phyloP scores from a whole-genome alignment of 2,329 filamentous ascomycete species.

The Pezicula radicicola region DNA sequence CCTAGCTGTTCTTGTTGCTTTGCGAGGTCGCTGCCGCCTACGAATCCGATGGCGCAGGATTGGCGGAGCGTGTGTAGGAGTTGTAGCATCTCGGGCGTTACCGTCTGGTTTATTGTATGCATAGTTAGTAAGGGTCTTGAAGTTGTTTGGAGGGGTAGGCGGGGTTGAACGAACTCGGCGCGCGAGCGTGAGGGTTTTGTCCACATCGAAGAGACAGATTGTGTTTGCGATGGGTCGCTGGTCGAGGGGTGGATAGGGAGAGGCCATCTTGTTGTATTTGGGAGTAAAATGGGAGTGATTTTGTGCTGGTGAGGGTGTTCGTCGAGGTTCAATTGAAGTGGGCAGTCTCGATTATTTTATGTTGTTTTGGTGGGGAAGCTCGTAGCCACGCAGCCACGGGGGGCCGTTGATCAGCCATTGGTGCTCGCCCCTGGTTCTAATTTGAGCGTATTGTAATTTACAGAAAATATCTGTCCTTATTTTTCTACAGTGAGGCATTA shows the following conservation, averaged over 20 bases:
- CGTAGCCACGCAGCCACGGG: too few species aligned
- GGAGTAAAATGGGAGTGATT: neutral
- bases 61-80: slow-evolving; percentile 78
- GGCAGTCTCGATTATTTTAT: too few species aligned
- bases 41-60: slow-evolving; percentile 86
- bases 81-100: slow-evolving; percentile 77
- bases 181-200: slow-evolving; percentile 84
- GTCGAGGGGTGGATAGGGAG: slow-evolving; percentile 62
- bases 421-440: too few species aligned
- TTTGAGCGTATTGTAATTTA: too few species aligned
- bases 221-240: slow-evolving; percentile 89
- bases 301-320: neutral
- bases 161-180: slow-evolving; percentile 58
- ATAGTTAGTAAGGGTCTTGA: neutral
- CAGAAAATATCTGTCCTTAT: too few species aligned
- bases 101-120: slow-evolving; percentile 43
- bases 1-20: slow-evolving; percentile 98
- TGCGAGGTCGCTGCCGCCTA: slow-evolving; percentile 85
- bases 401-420: too few species aligned
- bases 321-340: neutral
- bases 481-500: too few species aligned
- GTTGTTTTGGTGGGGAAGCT: too few species aligned
- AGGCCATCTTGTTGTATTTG: slow-evolving; percentile 5
- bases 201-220: slow-evolving; percentile 94
- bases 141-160: slow-evolving; percentile 2